A percentile compares a stretch with the other conserved stretches of the same genome.
phyloP scores from a whole-genome alignment of 352 stramenopile species.

The Peronospora farinosa region DNA sequence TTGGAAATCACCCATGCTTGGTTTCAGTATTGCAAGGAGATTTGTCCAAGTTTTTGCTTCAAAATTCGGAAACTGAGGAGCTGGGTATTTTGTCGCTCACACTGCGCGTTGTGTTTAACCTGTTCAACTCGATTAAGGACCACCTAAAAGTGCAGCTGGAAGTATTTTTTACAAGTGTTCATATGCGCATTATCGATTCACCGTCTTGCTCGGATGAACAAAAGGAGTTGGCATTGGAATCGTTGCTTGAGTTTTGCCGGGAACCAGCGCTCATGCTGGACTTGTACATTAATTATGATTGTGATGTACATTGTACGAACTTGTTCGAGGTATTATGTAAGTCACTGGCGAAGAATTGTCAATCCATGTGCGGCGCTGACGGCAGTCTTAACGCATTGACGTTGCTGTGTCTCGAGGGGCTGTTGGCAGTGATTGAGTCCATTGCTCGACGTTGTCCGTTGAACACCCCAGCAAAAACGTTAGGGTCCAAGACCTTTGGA shows the following conservation, averaged over 20 bases:
- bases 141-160: slow-evolving; percentile 98
- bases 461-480: slow-evolving; percentile 22
- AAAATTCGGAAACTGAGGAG: slow-evolving; percentile 94
- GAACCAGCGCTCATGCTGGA: slow-evolving; percentile 97
- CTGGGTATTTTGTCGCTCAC: slow-evolving; percentile 87
- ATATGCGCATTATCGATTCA: slow-evolving; percentile 91
- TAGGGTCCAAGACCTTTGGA: slow-evolving; percentile 24
- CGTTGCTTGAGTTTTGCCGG: slow-evolving; percentile 95
- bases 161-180: slow-evolving; percentile 97
- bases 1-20: slow-evolving; percentile 67
- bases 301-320: slow-evolving; percentile 97
- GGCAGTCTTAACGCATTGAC: slow-evolving; percentile 63
- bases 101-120: slow-evolving; percentile 97
- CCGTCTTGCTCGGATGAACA: slow-evolving; percentile 78
- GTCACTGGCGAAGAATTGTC: slow-evolving; percentile 85
- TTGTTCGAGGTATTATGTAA: slow-evolving; percentile 96
- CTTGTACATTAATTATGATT: slow-evolving; percentile 99
- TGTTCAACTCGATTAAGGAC: slow-evolving; percentile 99
- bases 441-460: slow-evolving; percentile 84
- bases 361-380: slow-evolving; percentile 59
- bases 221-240: slow-evolving; percentile 88
- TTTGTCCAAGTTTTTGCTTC: slow-evolving; percentile 95
- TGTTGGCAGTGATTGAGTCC: slow-evolving; percentile 93
- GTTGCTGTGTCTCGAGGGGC: slow-evolving; percentile 61
- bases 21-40: slow-evolving; percentile 91